phyloP scores from a whole-genome alignment of 1,139 yeast genomes.

The Yamadazyma conglobata region DNA sequence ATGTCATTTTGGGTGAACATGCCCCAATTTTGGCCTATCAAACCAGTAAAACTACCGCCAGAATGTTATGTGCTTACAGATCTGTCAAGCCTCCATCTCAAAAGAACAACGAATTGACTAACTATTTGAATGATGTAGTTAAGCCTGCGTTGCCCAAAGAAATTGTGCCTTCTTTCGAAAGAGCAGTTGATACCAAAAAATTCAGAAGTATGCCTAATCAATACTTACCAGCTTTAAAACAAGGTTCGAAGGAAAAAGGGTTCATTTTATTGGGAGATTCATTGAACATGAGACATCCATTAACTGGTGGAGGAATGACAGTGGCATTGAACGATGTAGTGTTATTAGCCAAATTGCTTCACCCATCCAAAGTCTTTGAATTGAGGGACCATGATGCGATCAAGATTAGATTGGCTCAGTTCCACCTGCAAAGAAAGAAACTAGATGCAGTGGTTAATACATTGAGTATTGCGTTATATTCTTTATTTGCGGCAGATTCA shows the following conservation, averaged over 20 bases:
- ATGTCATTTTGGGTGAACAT: slow-evolving; percentile 81
- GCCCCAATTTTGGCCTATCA: slow-evolving; percentile 89
- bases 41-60: slow-evolving; percentile 75
- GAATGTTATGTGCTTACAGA: slow-evolving; percentile 86
- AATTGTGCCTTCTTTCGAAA: slow-evolving; percentile 62
- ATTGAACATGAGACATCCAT: slow-evolving; percentile 95
- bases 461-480: slow-evolving; percentile 83
- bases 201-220: slow-evolving; percentile 94
- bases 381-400: slow-evolving; percentile 57
- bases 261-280: slow-evolving; percentile 88
- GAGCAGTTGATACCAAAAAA: slow-evolving; percentile 40
- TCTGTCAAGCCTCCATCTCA: slow-evolving; percentile 71
- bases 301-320: slow-evolving; percentile 99
- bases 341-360: slow-evolving; percentile 56
- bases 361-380: slow-evolving; percentile 54
- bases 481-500: slow-evolving; percentile 85
- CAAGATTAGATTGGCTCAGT: slow-evolving; percentile 52
- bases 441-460: slow-evolving; percentile 86
- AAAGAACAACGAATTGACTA: slow-evolving; percentile 52
- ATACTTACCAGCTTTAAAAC: slow-evolving; percentile 71
- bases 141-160: slow-evolving; percentile 65
- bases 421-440: slow-evolving; percentile 75
- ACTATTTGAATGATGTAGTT: slow-evolving; percentile 59
- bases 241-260: slow-evolving; percentile 65
- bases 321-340: slow-evolving; percentile 91